Evolutionary conservation across 257 asterid genomes (phyloP), one percentile per base, ranked within the genome.

Genomic region (Apocynum venetum): DNA sequence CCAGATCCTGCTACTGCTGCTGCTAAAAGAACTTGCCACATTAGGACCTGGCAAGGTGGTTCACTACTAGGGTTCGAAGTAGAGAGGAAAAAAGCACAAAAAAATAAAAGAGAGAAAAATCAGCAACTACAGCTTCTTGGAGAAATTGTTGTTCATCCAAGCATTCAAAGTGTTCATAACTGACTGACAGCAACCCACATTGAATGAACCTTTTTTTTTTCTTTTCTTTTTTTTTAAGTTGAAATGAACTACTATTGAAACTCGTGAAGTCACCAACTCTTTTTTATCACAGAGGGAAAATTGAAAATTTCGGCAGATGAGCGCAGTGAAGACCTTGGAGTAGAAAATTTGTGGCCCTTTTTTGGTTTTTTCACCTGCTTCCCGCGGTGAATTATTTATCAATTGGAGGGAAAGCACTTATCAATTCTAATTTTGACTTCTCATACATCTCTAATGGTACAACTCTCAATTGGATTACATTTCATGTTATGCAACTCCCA

Each of bases 1-100:
- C 94, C 88, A 78, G 96, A 90, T 80, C 96, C 97, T 71, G 97
- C 94, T 20, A 87, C 92, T 5, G 92, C 91, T 15, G 97, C 95
- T 36, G 90, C 96, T 10, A 85, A 60, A 77, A 92, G 74, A 53
- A 87, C 84, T 85, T 88, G 96, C 97, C 96, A 89, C 97, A 91
- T 90, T 88, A 68, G 52, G 74, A 44, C 49, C 66, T 35, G 36
- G 15, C 47, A 76, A 51, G 13, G 48, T 14, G 67, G 40, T 25
- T 72, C 35, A 61, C 52, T 40, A 36, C 41, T 11, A 44, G 78
- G 69, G 55, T 68, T 72, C 65, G 53, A 77, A 74, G 9, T 15
- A 55, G 66, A 59, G 36, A 78, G 44, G 40, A 25, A 36, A 48
- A 48, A 43, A 53, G 12, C 0, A 7, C 12, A 9, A 49, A 65